phyloP scores from a whole-genome alignment of 2,329 filamentous ascomycete genomes.

The Aspergillus sp. region DNA sequence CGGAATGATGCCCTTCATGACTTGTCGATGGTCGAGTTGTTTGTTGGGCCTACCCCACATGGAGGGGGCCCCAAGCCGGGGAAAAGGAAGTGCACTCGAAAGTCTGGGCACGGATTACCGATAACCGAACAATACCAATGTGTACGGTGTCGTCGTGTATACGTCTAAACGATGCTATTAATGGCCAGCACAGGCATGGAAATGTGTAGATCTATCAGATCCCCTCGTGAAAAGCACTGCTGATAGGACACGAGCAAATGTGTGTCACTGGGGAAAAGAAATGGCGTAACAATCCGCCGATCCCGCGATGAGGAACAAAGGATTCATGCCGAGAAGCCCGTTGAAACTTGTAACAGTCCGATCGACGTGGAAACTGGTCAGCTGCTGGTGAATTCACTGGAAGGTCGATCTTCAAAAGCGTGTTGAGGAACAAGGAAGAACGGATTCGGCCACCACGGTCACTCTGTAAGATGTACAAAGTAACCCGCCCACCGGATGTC shows the following conservation, averaged over 20 bases:
- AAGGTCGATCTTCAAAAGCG: neutral
- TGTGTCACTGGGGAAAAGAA: no score
- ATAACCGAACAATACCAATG: neutral
- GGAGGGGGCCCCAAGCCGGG: slow-evolving; percentile 4
- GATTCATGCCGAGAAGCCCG: neutral
- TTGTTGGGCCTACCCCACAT: neutral
- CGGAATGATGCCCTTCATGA: neutral
- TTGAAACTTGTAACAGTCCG: neutral
- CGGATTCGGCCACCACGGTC: neutral
- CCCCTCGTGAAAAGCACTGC: neutral
- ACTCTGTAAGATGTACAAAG: no score
- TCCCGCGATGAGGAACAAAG: neutral
- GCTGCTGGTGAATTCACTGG: neutral
- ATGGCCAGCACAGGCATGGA: neutral
- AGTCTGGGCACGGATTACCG: neutral
- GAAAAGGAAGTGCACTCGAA: slow-evolving; percentile 6
- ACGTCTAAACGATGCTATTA: neutral
- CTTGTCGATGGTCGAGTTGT: no score
- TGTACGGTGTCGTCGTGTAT: neutral
- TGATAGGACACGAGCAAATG: no score
- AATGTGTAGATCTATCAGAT: neutral
- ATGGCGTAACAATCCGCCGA: no score
- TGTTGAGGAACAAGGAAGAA: no score
- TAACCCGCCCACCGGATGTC: no score
- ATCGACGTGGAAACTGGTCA: neutral